Base-by-base conservation (phyloP, 441 rosid genomes). In the Pelargonium myrrhifolium region DNA sequence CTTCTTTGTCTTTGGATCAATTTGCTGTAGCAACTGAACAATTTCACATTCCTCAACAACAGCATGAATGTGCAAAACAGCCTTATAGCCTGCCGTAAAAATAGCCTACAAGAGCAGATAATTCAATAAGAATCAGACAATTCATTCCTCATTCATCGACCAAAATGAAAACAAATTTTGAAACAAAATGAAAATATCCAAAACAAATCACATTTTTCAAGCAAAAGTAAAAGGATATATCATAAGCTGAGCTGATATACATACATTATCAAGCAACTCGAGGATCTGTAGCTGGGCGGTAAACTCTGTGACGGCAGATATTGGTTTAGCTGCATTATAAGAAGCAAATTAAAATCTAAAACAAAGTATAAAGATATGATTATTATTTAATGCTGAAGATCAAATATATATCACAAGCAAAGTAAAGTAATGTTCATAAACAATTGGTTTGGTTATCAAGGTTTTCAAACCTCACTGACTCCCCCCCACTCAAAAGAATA, bases 11-110 rank as follows among this genome's bases (percentile, higher is more conserved):
- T 87, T 92, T n/a, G 86, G 87, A 74, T 93, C 97, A 67, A 88
- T 88, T 76, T 91, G 95, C 69, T 87, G 83, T 21, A 80, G 67
- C 74, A 94, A 77, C 77, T 91, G 85, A 66, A 89, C 84, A 70
- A 91, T 91, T 82, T 94, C 99, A 67, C 97, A 91, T 73, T 94
- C 99, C 85, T 94, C 99, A 9, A 88, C 97, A 64, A 89, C 87
- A 35, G 99, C 73, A 78, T 94, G 99, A 74, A 94, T 79, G 77
- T 94, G 99, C 71, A 94, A 77, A 64, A 94, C 82, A 74, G 98
- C 99, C 79, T 88, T 92, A 79, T 91, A 89, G 68, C 98, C 98
- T 65, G 98, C 96, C 0, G 97, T 91, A 70, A 91, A 94, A 71
- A 94, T 94, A 51, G 96, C 97, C 99, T 94, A 73, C 62, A 74